A percentile compares a stretch with the other conserved stretches of the same genome.
Conservation (phyloP, 2,329 filamentous ascomycete species). For the Pyrenophora graminea region DNA sequence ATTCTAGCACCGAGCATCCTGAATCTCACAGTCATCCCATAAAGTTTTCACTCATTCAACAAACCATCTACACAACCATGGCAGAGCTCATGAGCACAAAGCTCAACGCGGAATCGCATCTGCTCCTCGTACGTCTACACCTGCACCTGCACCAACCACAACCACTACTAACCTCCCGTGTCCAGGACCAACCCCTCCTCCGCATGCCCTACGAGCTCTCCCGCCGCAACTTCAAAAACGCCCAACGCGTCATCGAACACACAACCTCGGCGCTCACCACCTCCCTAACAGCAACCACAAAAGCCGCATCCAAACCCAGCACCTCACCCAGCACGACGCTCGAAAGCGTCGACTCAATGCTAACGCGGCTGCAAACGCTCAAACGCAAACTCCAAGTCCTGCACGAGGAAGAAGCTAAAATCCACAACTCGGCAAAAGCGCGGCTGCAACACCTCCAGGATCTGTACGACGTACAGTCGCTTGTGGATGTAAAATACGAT, state of each 20-base stretch:
- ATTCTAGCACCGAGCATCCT: neutral
- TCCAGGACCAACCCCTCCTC: constrained; percentile 90
- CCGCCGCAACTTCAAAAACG: constrained; percentile 89
- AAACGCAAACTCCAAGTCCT: constrained; percentile 83
- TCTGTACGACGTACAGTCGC: constrained; percentile 75
- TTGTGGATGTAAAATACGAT: constrained; percentile 94
- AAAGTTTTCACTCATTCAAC: neutral
- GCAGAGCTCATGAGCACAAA: constrained; percentile 61
- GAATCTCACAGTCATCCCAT: neutral
- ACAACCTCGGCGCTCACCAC: constrained; percentile 67
- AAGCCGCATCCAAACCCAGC: constrained; percentile 62
- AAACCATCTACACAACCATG: constrained; percentile 38
- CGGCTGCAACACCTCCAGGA: constrained; percentile 80
- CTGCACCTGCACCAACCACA: too few relatives aligned
- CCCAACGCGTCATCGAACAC: constrained; percentile 76
- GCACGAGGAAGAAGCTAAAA: constrained; percentile 76
- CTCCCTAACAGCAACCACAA: constrained; percentile 58
- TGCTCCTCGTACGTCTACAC: constrained; percentile 65
- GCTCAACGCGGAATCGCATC: constrained; percentile 74
- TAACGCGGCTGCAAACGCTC: constrained; percentile 79
- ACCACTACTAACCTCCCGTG: constrained; percentile 1
- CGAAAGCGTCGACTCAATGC: constrained; percentile 79
- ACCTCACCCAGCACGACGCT: constrained; percentile 57
- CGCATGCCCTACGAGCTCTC: constrained; percentile 91
- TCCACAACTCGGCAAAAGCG: constrained; percentile 76